Conservation (phyloP, 2,329 filamentous ascomycete genomes). For the Fusarium heterosporum region DNA sequence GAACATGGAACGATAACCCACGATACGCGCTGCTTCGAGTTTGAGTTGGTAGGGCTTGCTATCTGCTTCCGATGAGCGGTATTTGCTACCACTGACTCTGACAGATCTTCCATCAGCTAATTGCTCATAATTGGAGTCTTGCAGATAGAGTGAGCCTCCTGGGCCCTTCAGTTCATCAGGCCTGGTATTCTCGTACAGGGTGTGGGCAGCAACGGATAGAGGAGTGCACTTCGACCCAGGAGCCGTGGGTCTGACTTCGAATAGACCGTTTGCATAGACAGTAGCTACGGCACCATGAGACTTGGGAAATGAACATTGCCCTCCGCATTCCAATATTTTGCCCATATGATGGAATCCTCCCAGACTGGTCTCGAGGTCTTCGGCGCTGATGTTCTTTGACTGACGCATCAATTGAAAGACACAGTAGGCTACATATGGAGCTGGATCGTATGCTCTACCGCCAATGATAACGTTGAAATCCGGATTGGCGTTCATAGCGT, state of each 20-base stretch:
- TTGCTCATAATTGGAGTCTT: conserved; percentile 45
- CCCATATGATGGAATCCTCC: conserved; percentile 63
- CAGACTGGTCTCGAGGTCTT: conserved; percentile 10
- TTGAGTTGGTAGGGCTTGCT: conserved; percentile 40
- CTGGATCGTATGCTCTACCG: conserved; percentile 58
- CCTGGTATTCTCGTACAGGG: conserved; percentile 65
- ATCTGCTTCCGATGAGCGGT: conserved; percentile 11
- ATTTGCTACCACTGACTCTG: conserved; percentile 28
- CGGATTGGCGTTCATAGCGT: conserved; percentile 55
- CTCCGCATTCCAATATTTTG: conserved; percentile 66
- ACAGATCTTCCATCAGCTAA: conserved; percentile 26
- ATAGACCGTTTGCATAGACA: conserved; percentile 55
- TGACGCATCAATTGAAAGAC: conserved; percentile 27
- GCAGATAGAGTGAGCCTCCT: conserved; percentile 60
- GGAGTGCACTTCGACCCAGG: conserved; percentile 58
- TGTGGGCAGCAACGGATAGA: conserved; percentile 63
- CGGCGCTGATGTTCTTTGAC: neutral
- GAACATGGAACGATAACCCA: conserved; percentile 42
- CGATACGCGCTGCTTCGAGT: conserved; percentile 36
- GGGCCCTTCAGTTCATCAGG: conserved; percentile 64
- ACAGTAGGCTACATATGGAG: conserved; percentile 54
- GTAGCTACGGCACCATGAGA: conserved; percentile 56
- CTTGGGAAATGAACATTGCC: conserved; percentile 61
- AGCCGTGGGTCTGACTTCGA: conserved; percentile 59
- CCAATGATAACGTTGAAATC: conserved; percentile 62